phyloP scores from a whole-genome alignment of 139 green algal genomes.

The Coelastrella sp. region DNA sequence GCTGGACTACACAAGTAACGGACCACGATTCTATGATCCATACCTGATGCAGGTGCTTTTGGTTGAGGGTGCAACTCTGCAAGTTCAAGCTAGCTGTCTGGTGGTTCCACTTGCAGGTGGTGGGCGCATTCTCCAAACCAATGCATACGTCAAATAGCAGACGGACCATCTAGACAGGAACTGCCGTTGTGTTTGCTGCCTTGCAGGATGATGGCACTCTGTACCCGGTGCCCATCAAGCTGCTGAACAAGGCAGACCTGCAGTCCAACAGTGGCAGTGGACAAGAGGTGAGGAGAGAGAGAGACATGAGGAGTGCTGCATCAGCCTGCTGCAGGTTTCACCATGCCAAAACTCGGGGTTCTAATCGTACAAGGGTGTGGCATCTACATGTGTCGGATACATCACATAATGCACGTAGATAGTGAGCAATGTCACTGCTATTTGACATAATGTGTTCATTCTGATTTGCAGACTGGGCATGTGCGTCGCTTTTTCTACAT shows the following conservation, averaged over 20 bases:
- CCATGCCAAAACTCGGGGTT: too few species aligned
- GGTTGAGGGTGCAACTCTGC: too few species aligned
- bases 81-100: not conserved
- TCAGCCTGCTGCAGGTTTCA: too few species aligned
- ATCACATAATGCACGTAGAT: not conserved
- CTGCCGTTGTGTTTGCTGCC: not conserved
- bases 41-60: conserved; percentile 17
- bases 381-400: too few species aligned
- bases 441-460: not conserved
- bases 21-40: conserved; percentile 45
- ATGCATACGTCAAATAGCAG: not conserved
- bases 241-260: conserved; percentile 51
- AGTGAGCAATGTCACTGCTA: too few species aligned
- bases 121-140: too few species aligned
- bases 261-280: not conserved
- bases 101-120: not conserved
- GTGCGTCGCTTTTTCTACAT: conserved; percentile 71
- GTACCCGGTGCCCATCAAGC: conserved; percentile 66
- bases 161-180: not conserved
- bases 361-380: too few species aligned
- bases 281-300: not conserved
- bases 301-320: not conserved
- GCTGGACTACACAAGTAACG: conserved; percentile 19
- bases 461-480: conserved; percentile 28
- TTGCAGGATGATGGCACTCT: conserved; percentile 40